Evolutionary conservation across 2,329 filamentous ascomycete species (phyloP), one percentile per base, ranked within the genome.

Genomic region (Pseudopithomyces maydicus): DNA sequence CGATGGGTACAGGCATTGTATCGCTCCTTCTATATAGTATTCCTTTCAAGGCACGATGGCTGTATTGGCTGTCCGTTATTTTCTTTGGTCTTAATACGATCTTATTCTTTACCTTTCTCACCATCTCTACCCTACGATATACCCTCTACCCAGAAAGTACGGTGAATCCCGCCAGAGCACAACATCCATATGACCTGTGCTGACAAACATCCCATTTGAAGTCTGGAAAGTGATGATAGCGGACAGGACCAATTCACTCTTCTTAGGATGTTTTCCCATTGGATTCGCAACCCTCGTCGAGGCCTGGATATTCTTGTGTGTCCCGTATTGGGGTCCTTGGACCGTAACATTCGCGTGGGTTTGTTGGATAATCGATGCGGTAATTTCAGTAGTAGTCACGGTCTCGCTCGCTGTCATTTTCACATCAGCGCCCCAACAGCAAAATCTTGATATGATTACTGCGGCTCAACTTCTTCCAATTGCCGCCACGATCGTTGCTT

Each of bases 261-360:
- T 91, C 62, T 75, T 91, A 3, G 88, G 77, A 0, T 88, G 86
- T 0, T 82, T 89, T 32, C 88, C 88, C 0, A 90, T 90, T 85
- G 87, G 82, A 0, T 82, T 90, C 56, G 84, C 86, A 0, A 90
- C 88, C 1, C 85, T 90, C 42, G 83, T 90, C 58, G 86, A 87
- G 59, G 86, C 88, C 81, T 84, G 86, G 70, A 79, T 86, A 12
- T 79, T 85, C 32, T 78, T 85, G 33, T 89, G 87, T 69, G 78
- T 82, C 7, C 82, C 82, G 0, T 77, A 75, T n/a, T 90, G 85
- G 87, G 87, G 85, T 1, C 63, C 78, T 14, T 84, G 85, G 80
- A 77, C 83, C n/a, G 75, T 70, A 0, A 75, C 68, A 0, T 62
- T 82, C 32, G 80, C 77, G 0, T 84, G 80, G 80, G 74, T 73